Conservation (phyloP, 345 rosid species). For the Salix koriyanagi region DNA sequence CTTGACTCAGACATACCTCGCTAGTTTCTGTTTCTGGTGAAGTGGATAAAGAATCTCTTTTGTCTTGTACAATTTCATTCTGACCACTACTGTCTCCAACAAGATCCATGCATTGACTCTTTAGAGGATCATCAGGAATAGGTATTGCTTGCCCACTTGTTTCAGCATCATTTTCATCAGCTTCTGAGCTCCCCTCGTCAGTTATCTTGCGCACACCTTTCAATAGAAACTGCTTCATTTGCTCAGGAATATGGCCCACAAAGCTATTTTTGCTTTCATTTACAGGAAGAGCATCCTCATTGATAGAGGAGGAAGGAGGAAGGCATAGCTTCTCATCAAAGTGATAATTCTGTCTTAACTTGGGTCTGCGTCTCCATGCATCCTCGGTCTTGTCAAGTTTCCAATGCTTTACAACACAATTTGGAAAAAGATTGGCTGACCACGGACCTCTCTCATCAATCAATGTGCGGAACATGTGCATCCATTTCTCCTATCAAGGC, state of each 20-base stretch:
- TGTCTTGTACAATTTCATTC: slow-evolving; percentile 52
- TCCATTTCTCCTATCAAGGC: slow-evolving; percentile 73
- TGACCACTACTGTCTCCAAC: slow-evolving; percentile 56
- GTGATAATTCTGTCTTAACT: slow-evolving; percentile 83
- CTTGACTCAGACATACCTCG: slow-evolving; percentile 46
- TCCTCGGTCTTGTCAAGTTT: slow-evolving; percentile 98
- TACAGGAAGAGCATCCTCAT: slow-evolving; percentile 39
- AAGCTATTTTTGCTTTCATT: slow-evolving; percentile 55
- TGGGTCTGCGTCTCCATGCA: slow-evolving; percentile 89
- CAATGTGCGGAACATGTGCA: slow-evolving; percentile 84
- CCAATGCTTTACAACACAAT: slow-evolving; percentile 65
- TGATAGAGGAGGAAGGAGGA: slow-evolving; percentile 50
- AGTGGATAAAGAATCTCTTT: slow-evolving; percentile 48
- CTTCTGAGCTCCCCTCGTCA: slow-evolving; percentile 74
- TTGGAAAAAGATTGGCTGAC: slow-evolving; percentile 95
- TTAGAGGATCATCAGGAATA: slow-evolving; percentile 43
- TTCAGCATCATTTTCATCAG: slow-evolving; percentile 54
- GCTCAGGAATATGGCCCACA: slow-evolving; percentile 90
- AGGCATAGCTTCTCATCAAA: slow-evolving; percentile 79
- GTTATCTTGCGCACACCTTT: slow-evolving; percentile 79
- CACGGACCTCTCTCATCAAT: slow-evolving; percentile 98
- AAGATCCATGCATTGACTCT: slow-evolving; percentile 39
- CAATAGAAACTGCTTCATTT: slow-evolving; percentile 87
- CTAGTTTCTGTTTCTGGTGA: slow-evolving; percentile 65
- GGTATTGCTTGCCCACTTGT: slow-evolving; percentile 37